Conservation (phyloP, 352 stramenopile species). For the Globisporangium solare region DNA sequence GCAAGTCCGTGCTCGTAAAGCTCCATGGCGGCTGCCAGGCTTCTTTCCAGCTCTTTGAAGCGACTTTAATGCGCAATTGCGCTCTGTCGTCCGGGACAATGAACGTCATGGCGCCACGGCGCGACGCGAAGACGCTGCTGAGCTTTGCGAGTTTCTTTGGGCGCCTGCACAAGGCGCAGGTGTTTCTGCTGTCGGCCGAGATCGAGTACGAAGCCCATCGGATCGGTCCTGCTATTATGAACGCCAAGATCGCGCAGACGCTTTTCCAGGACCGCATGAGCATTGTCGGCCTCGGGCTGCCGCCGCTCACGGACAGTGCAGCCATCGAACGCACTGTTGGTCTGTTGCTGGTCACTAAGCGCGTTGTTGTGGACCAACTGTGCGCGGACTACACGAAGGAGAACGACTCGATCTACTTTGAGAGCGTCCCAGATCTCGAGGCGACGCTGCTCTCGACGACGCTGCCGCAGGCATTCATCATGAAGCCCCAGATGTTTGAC, state of each 20-base stretch:
- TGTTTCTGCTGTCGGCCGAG: slow-evolving; percentile 22
- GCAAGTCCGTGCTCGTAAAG: slow-evolving; percentile 27
- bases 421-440: slow-evolving; percentile 18
- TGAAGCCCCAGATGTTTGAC: slow-evolving; percentile 21
- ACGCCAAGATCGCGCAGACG: slow-evolving; percentile 9
- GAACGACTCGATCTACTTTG: slow-evolving; percentile 31
- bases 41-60: slow-evolving; percentile 18
- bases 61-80: slow-evolving; percentile 17
- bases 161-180: slow-evolving; percentile 24
- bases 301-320: slow-evolving; percentile 10
- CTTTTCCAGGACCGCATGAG: slow-evolving; percentile 23
- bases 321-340: slow-evolving; percentile 3
- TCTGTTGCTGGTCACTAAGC: slow-evolving; percentile 15
- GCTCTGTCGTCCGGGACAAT: neutral
- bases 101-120: neutral
- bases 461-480: slow-evolving; percentile 26
- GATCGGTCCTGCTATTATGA: slow-evolving; percentile 29
- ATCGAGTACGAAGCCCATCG: slow-evolving; percentile 14
- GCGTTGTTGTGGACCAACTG: slow-evolving; percentile 7
- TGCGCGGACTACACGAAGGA: slow-evolving; percentile 15
- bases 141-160: slow-evolving; percentile 27
- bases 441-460: slow-evolving; percentile 13
- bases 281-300: slow-evolving; percentile 17
- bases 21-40: slow-evolving; percentile 27
- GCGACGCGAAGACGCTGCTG: slow-evolving; percentile 15